Percentiles rank a stretch among this genome's conserved stretches.
These are phyloP conservation scores for Lentinula novae-zelandiae DNA, from an alignment of 1,284 basidiomycete species.

Conservation along the genomic window DNA sequence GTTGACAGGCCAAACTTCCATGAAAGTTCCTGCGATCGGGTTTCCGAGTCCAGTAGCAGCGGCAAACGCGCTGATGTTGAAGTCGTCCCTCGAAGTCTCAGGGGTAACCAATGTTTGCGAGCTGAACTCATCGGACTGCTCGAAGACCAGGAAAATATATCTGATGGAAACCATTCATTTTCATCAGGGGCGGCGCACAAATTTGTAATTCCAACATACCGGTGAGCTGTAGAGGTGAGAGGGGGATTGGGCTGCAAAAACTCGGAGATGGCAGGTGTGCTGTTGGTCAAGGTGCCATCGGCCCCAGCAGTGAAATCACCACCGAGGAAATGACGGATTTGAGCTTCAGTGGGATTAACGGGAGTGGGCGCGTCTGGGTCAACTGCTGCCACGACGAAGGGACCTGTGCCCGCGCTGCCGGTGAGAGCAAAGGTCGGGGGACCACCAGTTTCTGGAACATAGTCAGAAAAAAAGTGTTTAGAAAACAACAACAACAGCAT, in stretches of 20 bases:
- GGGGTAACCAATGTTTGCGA: constrained; percentile 39
- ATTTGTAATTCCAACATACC: constrained; percentile 28
- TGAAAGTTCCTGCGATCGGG: constrained; percentile 48
- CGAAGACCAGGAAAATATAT: constrained; percentile 45
- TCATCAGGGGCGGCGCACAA: constrained; percentile 8
- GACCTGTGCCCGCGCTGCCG: constrained; percentile 26
- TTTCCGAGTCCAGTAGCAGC: constrained; percentile 33
- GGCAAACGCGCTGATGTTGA: constrained; percentile 46
- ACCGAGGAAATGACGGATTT: constrained; percentile 51
- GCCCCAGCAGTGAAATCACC: constrained; percentile 27
- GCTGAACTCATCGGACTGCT: constrained; percentile 40
- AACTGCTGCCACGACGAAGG: constrained; percentile 43
- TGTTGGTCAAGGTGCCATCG: constrained; percentile 30
- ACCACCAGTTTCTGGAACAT: constrained; percentile 35
- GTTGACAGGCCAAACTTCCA: constrained; percentile 37
- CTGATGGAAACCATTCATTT: constrained; percentile 18
- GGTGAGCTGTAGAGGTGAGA: constrained; percentile 49
- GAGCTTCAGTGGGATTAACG: constrained; percentile 36
- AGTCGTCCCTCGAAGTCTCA: constrained; percentile 32
- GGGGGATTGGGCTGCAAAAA: constrained; percentile 48
- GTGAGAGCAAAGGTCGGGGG: constrained; percentile 37
- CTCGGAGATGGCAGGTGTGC: constrained; percentile 39
- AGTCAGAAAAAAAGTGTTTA: constrained; percentile 1
- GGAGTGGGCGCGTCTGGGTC: constrained; percentile 54
- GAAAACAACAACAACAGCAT: constrained; percentile 8